phyloP scores from a whole-genome alignment of 2,329 filamentous ascomycete genomes.

The Hansfordia pulvinata region DNA sequence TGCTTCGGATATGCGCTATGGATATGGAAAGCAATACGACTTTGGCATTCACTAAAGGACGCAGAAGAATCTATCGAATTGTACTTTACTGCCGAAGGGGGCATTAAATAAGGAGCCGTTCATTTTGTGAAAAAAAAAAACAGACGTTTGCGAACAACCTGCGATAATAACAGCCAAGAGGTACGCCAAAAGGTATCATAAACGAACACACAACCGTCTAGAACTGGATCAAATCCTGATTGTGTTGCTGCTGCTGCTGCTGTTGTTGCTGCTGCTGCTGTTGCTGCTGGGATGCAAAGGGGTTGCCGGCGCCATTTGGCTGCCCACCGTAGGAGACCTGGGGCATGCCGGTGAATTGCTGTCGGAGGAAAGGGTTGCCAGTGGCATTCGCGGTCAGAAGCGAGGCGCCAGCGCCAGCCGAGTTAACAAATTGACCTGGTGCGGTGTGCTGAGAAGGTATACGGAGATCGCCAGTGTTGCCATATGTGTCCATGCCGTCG shows the following conservation, averaged over 20 bases:
- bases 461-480: conserved; percentile 89
- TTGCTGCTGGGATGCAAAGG: conserved; percentile 36
- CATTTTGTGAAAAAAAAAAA: too few relatives aligned
- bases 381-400: conserved; percentile 58
- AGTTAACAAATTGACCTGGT: conserved; percentile 93
- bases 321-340: conserved; percentile 36
- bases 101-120: too few relatives aligned
- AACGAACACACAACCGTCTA: too few relatives aligned
- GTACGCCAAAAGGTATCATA: too few relatives aligned
- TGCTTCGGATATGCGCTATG: too few relatives aligned
- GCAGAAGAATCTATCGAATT: too few relatives aligned
- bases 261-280: conserved; percentile 29
- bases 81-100: too few relatives aligned
- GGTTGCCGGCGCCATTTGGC: conserved; percentile 33
- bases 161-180: too few relatives aligned
- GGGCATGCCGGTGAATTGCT: conserved; percentile 71
- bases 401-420: conserved; percentile 68
- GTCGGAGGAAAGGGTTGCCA: conserved; percentile 73
- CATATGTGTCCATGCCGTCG: conserved; percentile 93
- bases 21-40: too few relatives aligned
- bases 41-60: too few relatives aligned
- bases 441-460: conserved; percentile 95
- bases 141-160: too few relatives aligned
- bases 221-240: conserved; percentile 51
- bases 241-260: conserved; percentile 32